A percentile compares a stretch with the other conserved stretches of the same genome.
These are phyloP conservation scores for Closterium sp. DNA, from an alignment of 139 green algal genomes.

Conservation along the genomic window DNA sequence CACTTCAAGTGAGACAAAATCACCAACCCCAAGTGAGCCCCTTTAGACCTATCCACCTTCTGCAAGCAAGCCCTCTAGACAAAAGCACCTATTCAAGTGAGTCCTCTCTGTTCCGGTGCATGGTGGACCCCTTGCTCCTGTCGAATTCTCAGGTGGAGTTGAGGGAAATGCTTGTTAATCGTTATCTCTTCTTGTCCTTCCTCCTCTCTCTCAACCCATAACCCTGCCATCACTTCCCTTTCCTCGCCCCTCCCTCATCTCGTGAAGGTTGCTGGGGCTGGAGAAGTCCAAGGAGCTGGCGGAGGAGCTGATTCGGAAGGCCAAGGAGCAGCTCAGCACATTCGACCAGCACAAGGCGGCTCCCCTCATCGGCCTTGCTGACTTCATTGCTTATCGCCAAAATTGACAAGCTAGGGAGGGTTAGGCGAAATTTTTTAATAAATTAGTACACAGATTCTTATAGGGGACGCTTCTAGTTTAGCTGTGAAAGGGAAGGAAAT, in stretches of 20 bases:
- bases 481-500: neutral
- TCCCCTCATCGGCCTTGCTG: constrained; percentile 85
- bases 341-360: constrained; percentile 77
- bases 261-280: constrained; percentile 43
- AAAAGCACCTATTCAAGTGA: too few species aligned
- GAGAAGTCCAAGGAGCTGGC: constrained; percentile 71
- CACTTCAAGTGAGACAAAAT: too few species aligned
- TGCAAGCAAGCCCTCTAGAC: too few species aligned
- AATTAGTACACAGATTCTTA: neutral
- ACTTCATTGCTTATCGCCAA: constrained; percentile 92
- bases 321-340: constrained; percentile 78
- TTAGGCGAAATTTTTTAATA: too few species aligned
- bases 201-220: neutral
- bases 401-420: constrained; percentile 68
- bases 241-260: neutral
- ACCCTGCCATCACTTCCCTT: neutral
- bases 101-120: too few species aligned
- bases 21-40: too few species aligned
- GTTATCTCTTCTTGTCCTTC: neutral
- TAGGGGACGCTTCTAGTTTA: neutral
- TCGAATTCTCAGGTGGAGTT: too few species aligned
- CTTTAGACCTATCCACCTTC: too few species aligned
- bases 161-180: too few species aligned
- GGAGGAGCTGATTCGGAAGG: constrained; percentile 84
- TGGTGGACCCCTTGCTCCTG: too few species aligned